Conservation (phyloP, 2,329 filamentous ascomycete species). For the Bisporella sp. region DNA sequence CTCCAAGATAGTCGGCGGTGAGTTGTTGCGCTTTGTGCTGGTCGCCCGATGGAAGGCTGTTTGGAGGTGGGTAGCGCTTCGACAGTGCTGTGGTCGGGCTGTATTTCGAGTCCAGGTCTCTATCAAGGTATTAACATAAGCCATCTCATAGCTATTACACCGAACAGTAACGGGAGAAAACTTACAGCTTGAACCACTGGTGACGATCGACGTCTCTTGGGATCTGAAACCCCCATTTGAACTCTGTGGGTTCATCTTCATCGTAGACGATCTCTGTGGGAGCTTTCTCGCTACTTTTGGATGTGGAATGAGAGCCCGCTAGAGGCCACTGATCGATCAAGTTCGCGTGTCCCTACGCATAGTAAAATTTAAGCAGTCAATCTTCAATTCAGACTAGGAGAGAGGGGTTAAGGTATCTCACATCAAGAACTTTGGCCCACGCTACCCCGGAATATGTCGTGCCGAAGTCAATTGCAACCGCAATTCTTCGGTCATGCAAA, state of each 20-base stretch:
- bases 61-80: conserved; percentile 2
- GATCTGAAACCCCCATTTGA: conserved; percentile 8
- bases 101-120: not conserved
- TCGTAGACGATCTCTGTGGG: conserved; percentile 2
- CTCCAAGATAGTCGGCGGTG: conserved; percentile 1
- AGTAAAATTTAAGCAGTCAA: not conserved
- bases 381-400: too few relatives aligned
- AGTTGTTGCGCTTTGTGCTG: conserved; percentile 2
- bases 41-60: not conserved
- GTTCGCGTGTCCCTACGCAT: not conserved
- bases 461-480: too few relatives aligned
- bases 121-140: not conserved
- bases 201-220: not conserved
- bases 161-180: not conserved
- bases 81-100: not conserved
- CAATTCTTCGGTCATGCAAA: too few relatives aligned
- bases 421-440: too few relatives aligned
- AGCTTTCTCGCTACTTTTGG: conserved; percentile 2
- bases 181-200: conserved; percentile 8
- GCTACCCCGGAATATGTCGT: too few relatives aligned
- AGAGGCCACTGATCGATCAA: not conserved
- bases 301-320: not conserved
- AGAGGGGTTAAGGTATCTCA: too few relatives aligned
- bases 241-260: not conserved
- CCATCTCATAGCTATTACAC: not conserved